phyloP scores from a whole-genome alignment of 75 land plant species.

The Sequoiadendron giganteum region DNA sequence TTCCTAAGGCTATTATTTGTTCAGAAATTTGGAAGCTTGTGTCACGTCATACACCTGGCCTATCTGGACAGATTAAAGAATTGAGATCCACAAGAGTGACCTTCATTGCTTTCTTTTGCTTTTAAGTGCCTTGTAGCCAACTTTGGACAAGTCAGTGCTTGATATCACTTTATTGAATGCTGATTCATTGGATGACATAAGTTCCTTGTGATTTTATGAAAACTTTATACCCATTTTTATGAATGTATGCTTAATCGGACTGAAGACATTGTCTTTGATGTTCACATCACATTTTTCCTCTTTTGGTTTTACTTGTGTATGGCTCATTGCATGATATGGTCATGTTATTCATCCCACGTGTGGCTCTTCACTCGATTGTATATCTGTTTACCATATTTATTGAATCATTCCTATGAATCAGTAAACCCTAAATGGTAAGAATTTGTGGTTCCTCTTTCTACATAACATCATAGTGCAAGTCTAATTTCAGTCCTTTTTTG shows the following conservation, averaged over 20 bases:
- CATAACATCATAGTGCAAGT: too few relatives aligned
- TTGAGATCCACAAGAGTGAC: not conserved
- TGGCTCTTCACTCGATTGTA: not conserved
- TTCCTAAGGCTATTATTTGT: not conserved
- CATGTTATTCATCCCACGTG: not conserved
- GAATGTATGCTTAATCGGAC: not conserved
- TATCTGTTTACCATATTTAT: not conserved
- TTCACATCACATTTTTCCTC: not conserved
- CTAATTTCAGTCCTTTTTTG: too few relatives aligned
- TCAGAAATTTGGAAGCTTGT: conserved; percentile 6
- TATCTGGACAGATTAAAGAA: not conserved
- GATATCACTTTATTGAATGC: not conserved
- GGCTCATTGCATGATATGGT: not conserved
- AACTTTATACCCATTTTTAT: not conserved
- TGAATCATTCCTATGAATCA: not conserved
- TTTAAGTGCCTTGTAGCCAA: not conserved
- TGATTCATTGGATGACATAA: not conserved
- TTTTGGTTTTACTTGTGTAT: not conserved
- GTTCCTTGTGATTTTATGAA: not conserved
- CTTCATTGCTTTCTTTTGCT: not conserved
- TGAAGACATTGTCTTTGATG: not conserved
- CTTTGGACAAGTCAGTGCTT: not conserved
- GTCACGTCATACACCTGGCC: not conserved
- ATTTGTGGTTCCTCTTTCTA: not conserved
- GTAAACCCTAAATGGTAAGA: not conserved